These are phyloP conservation scores for Lentinus polychrous DNA, from an alignment of 1,284 basidiomycete genomes.

Conservation along the genomic window DNA sequence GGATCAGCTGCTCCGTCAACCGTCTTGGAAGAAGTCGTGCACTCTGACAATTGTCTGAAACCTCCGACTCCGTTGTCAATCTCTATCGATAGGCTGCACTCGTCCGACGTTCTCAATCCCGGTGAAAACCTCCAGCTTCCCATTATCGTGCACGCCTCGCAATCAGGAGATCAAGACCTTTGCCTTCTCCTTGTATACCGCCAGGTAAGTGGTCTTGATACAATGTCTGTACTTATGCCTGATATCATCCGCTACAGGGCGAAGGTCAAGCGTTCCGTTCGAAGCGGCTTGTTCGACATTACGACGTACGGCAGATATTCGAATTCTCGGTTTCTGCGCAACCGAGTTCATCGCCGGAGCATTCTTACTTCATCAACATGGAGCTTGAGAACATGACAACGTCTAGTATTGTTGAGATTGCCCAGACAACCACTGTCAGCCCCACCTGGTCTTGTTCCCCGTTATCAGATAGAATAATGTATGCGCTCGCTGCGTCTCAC, in stretches of 20 bases:
- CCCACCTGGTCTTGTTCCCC: constrained; percentile 52
- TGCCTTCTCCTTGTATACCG: constrained; percentile 62
- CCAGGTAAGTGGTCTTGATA: constrained; percentile 40
- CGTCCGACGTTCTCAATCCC: constrained; percentile 33
- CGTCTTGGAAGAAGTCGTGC: constrained; percentile 4
- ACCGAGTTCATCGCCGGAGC: constrained; percentile 42
- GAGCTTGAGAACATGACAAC: constrained; percentile 47
- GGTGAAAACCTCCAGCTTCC: constrained; percentile 42
- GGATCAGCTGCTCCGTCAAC: too few relatives aligned
- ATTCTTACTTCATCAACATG: constrained; percentile 50
- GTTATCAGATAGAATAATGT: constrained; percentile 33
- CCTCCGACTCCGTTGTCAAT: constrained; percentile 40
- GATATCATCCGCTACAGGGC: constrained; percentile 27
- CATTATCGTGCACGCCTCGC: constrained; percentile 46
- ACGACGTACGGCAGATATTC: constrained; percentile 53
- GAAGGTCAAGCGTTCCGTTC: constrained; percentile 45
- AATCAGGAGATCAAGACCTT: constrained; percentile 42
- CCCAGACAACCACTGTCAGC: constrained; percentile 56
- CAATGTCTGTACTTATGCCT: background rate
- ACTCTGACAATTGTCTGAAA: constrained; percentile 49
- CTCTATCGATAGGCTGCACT: constrained; percentile 29
- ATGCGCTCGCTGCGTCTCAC: constrained; percentile 21
- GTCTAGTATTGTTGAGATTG: constrained; percentile 38
- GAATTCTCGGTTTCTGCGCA: constrained; percentile 39
- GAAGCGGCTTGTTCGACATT: constrained; percentile 45